These are phyloP conservation scores for Graphilbum fragrans DNA, from an alignment of 2,329 filamentous ascomycete species.

Conservation along the genomic window DNA sequence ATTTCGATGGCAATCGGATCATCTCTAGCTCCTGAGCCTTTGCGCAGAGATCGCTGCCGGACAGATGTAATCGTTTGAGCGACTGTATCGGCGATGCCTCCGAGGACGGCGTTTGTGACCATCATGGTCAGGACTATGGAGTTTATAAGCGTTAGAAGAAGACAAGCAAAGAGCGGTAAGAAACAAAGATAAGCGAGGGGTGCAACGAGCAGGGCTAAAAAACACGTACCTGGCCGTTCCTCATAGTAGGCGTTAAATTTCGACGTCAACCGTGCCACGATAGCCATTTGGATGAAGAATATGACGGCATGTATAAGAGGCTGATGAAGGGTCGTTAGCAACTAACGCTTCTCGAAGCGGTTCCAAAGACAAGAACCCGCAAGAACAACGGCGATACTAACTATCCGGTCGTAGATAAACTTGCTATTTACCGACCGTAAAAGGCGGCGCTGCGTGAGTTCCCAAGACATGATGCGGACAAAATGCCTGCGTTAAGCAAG, in stretches of 20 bases:
- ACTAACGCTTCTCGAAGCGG: no score
- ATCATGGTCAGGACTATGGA: constrained; percentile 98
- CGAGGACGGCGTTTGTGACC: constrained; percentile 94
- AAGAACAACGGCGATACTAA: neutral
- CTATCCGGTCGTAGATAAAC: constrained; percentile 46
- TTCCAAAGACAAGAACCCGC: neutral
- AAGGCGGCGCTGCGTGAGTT: constrained; percentile 47
- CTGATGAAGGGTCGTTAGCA: constrained; percentile 50
- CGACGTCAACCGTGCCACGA: constrained; percentile 68
- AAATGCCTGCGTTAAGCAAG: neutral
- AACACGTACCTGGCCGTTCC: constrained; percentile 60
- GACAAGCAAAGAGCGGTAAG: neutral
- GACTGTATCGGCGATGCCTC: constrained; percentile 91
- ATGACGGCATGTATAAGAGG: constrained; percentile 77
- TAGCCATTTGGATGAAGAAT: constrained; percentile 78
- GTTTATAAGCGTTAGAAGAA: neutral
- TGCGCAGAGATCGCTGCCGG: constrained; percentile 52
- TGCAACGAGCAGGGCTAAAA: neutral
- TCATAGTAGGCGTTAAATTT: constrained; percentile 94
- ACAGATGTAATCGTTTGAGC: constrained; percentile 86
- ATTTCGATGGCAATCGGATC: constrained; percentile 79
- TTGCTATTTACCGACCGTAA: constrained; percentile 56
- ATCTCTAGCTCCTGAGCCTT: constrained; percentile 43
- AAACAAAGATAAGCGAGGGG: neutral
- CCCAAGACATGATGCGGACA: constrained; percentile 38